Base-by-base conservation (phyloP, 202 grass and related monocot species). In the Zoysia matrella region DNA sequence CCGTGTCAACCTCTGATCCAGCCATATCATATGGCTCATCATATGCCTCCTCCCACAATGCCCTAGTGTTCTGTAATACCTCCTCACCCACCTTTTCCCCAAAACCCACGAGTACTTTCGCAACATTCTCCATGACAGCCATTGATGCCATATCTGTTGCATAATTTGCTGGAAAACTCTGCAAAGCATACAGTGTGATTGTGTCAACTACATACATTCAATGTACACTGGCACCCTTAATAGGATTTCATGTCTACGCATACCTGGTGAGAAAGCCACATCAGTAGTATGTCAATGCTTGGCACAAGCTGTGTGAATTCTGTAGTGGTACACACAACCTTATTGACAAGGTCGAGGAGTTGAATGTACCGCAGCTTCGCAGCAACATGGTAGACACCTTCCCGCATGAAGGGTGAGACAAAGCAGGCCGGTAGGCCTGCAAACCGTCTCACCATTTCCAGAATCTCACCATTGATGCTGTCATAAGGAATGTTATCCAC, bases 251-350 rank as follows among this genome's bases (percentile, higher is more conserved):
- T 83, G 76, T 60, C 66, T 47, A 78, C 63, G 6, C 71, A 88
- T 88, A 97, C 95, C 91, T 88, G 92, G 77, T 98, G 95, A 76
- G 92, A 84, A 60, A 98, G 92, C 92, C 90, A 93, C 84, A 98
- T 94, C 53, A 94, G 87, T 36, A 94, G 78, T 60, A 98, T 93
- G 79, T 94, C 95, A 2, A 91, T 83, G 70, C 90, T 89, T 47
- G 90, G 95, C 43, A 94, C 90, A 73, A 98, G 71, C 36, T 82
- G 68, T 39, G 52, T 48, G 22, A 15, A 49, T 30, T 80, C 79
- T 60, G 50, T 55, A 8, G 83, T 73, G 45, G 63, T 36, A 6
- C 66, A 52, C 57, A 1, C 41, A 67, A 14, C 63, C 81, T 93
- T 87, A 65, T 85, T 89, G 40, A 90, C 41, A 7, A 98, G 85